Conservation (phyloP, 768 basidiomycete species). For the Cyclocybe cylindracea region DNA sequence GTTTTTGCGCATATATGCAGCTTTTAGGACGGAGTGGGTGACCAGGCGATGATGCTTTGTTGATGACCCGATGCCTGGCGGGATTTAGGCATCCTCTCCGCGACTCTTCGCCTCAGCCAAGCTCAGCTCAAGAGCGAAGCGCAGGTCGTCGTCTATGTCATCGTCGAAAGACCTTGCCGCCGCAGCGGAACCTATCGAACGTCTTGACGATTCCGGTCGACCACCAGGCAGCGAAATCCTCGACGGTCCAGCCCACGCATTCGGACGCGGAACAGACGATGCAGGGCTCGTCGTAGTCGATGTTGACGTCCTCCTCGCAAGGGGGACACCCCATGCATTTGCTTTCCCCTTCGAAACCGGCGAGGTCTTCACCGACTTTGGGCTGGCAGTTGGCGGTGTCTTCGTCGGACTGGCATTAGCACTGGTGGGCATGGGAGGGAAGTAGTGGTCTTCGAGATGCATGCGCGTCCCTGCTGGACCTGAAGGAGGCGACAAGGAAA, state of each 20-base stretch:
- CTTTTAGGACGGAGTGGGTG: too few species aligned
- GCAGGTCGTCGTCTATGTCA: conserved; percentile 65
- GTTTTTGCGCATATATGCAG: too few species aligned
- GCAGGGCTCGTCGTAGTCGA: conserved; percentile 6
- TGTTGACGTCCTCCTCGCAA: conserved; percentile 22
- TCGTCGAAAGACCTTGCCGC: conserved; percentile 16
- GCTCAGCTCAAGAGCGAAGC: conserved; percentile 68
- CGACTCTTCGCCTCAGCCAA: conserved; percentile 62
- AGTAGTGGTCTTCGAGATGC: conserved; percentile 17
- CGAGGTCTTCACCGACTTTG: conserved; percentile 4
- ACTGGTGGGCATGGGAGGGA: conserved; percentile 16
- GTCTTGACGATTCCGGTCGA: not conserved
- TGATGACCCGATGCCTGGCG: too few species aligned
- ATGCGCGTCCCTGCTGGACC: conserved; percentile 4
- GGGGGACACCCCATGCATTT: conserved; percentile 39
- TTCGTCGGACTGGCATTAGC: conserved; percentile 1
- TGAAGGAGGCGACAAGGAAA: conserved; percentile 21
- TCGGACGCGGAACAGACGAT: not conserved
- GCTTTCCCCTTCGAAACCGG: conserved; percentile 13
- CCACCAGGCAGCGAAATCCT: conserved; percentile 1
- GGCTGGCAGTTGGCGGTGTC: not conserved
- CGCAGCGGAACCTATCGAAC: not conserved
- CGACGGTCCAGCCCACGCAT: conserved; percentile 5
- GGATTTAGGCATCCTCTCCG: conserved; percentile 19
- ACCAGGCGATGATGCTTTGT: too few species aligned